Base-by-base conservation (phyloP, 306 rosid species). In the Begonia fuchsioides region DNA sequence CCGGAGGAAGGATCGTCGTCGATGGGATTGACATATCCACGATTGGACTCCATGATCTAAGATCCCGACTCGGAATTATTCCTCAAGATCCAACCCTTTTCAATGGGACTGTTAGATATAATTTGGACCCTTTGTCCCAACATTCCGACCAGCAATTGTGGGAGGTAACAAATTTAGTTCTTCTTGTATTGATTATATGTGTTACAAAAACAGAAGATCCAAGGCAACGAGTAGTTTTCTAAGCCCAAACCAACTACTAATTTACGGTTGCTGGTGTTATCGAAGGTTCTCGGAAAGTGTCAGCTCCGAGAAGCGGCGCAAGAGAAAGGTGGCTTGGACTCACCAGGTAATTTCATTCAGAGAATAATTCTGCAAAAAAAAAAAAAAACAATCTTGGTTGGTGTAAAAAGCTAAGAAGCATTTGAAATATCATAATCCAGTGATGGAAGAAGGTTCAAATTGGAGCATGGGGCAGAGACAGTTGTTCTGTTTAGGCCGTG, bases 391-490 rank as follows among this genome's bases (percentile, higher is more conserved):
- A 26, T 26, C 7, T 26, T 26, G 35, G 7, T 26, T 26, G 35
- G 8, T 3, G n/a, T 4, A 26, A 26, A 56, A 26, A n/a, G 39
- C 44, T 50, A 43, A 12, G 53, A 1, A 16, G 17, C n/a, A n/a
- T n/a, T 39, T 16, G 5, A 59, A 18, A 53, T 48, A 47, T 15
- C 60, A 17, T 41, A 32, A 0, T 63, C 26, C 63, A 87, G 90
- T 88, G 59, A 73, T 74, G 62, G 93, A 83, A 62, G 96, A 73
- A 55, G 97, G 97, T 40, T 85, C 94, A 32, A 90, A 90, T 56
- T 84, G 97, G 97, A 90, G 95, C 66, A 82, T 79, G 94, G 95
- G 98, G 39, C 98, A 90, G 13, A 59, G 95, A 0, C 98, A 90
- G 15, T 45, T 84, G 66, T 90, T 81, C 70, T 90, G 95, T 53